Evolutionary conservation across 2,329 filamentous ascomycete species (phyloP).

Genomic region (Clarireedia hainanense): DNA sequence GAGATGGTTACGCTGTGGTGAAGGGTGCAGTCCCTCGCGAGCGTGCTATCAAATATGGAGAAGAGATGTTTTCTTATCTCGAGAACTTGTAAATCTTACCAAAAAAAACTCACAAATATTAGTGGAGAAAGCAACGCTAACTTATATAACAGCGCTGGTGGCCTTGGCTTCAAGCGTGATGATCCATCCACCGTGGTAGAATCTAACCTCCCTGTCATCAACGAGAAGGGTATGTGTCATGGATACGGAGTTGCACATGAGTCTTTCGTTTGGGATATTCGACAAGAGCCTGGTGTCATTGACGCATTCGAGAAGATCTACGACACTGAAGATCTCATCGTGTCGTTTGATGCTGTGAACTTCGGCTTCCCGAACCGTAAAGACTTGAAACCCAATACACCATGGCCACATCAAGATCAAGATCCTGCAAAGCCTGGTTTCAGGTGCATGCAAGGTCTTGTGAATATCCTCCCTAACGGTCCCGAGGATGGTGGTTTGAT

Average conservation of each 20-base stretch:
- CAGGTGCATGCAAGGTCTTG: conserved; percentile 36
- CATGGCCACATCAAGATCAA: conserved; percentile 36
- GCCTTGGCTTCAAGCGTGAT: too few species aligned
- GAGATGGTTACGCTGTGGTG: conserved; percentile 10
- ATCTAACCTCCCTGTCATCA: conserved; percentile 22
- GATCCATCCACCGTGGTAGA: conserved; percentile 1
- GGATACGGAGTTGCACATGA: conserved; percentile 33
- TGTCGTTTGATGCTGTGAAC: conserved; percentile 34
- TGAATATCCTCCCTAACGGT: conserved; percentile 31
- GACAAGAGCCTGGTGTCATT: conserved; percentile 31
- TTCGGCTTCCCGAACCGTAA: conserved; percentile 30
- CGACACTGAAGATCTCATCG: conserved; percentile 27
- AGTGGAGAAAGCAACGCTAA: too few species aligned
- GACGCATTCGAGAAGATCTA: conserved; percentile 34
- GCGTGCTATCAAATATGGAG: conserved; percentile 5
- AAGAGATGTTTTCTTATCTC: conserved; percentile 6
- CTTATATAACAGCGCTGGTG: too few species aligned
- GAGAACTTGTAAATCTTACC: background rate
- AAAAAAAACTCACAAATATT: too few species aligned
- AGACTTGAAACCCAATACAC: conserved; percentile 8
- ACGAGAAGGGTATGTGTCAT: conserved; percentile 33
- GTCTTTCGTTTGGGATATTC: conserved; percentile 32
- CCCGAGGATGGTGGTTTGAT: conserved; percentile 29
- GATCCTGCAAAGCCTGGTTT: conserved; percentile 31
- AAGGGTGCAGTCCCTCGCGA: conserved; percentile 11